phyloP scores from a whole-genome alignment of 345 rosid genomes.

The Citrus maxima region DNA sequence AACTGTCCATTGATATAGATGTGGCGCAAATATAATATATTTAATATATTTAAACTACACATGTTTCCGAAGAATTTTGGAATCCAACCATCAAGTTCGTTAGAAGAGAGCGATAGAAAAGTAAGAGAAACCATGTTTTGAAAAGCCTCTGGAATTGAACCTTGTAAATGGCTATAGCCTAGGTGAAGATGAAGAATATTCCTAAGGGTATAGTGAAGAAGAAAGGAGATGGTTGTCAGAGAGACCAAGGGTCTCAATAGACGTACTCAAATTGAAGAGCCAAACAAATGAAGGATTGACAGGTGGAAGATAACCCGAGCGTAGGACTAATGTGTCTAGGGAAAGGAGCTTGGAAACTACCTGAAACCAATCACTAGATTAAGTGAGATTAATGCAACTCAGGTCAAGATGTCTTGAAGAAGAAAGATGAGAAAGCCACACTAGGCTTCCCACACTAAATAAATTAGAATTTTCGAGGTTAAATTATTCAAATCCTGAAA shows the following conservation, averaged over 20 bases:
- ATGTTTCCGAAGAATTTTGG: too few relatives aligned
- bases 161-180: background rate
- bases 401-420: background rate
- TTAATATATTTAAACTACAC: too few relatives aligned
- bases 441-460: background rate
- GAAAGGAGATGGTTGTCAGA: background rate
- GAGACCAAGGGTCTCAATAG: background rate
- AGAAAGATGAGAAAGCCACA: constrained; percentile 14
- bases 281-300: too few relatives aligned
- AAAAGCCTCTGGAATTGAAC: background rate
- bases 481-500: too few relatives aligned
- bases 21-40: too few relatives aligned
- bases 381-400: background rate
- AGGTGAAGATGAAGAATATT: constrained; percentile 8
- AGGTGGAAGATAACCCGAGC: too few relatives aligned
- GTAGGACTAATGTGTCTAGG: too few relatives aligned
- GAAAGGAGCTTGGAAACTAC: background rate
- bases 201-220: background rate
- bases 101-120: background rate
- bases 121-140: background rate
- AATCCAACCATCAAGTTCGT: too few relatives aligned
- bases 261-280: background rate
- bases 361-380: background rate
- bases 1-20: too few relatives aligned
- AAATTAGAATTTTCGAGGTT: too few relatives aligned